These are phyloP conservation scores for Bombardia bombarda DNA, from an alignment of 495 filamentous ascomycete genomes.

Conservation along the genomic window DNA sequence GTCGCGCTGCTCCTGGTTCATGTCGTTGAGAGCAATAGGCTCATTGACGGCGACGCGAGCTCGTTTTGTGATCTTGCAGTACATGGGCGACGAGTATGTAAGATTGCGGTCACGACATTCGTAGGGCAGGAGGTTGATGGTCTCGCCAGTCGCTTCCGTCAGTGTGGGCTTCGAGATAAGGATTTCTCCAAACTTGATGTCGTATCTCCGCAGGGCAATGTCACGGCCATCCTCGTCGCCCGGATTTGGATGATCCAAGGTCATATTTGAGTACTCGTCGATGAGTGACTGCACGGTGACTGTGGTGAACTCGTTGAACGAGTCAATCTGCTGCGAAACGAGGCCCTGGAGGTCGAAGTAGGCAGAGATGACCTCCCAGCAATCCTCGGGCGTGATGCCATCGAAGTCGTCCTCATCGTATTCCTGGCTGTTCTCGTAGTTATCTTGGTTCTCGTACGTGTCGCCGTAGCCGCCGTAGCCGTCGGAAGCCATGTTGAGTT, in stretches of 20 bases:
- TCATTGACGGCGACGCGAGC: constrained; percentile 76
- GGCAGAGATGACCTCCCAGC: constrained; percentile 92
- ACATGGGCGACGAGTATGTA: constrained; percentile 88
- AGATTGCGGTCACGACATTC: constrained; percentile 91
- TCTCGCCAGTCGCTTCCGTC: constrained; percentile 85
- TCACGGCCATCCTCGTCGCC: constrained; percentile 57
- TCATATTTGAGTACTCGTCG: constrained; percentile 78
- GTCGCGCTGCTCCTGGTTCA: constrained; percentile 52
- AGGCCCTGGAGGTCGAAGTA: constrained; percentile 95
- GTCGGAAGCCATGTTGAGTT: constrained; percentile 18
- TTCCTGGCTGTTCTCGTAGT: constrained; percentile 47
- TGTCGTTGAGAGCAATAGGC: constrained; percentile 50
- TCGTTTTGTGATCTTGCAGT: constrained; percentile 72
- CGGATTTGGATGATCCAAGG: constrained; percentile 81
- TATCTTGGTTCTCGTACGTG: constrained; percentile 35
- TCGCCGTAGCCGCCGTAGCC: constrained; percentile 18
- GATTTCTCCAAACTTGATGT: constrained; percentile 83
- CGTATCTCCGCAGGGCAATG: constrained; percentile 78
- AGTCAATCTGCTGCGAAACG: constrained; percentile 95
- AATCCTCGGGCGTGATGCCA: constrained; percentile 86
- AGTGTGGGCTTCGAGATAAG: constrained; percentile 77
- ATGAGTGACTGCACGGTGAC: constrained; percentile 90
- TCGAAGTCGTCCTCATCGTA: constrained; percentile 78
- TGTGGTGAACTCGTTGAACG: constrained; percentile 91
- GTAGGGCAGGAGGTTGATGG: constrained; percentile 73